A percentile compares a stretch with the other conserved stretches of the same genome.
phyloP scores from a whole-genome alignment of 257 asterid genomes.

The Forsythia viridissima region DNA sequence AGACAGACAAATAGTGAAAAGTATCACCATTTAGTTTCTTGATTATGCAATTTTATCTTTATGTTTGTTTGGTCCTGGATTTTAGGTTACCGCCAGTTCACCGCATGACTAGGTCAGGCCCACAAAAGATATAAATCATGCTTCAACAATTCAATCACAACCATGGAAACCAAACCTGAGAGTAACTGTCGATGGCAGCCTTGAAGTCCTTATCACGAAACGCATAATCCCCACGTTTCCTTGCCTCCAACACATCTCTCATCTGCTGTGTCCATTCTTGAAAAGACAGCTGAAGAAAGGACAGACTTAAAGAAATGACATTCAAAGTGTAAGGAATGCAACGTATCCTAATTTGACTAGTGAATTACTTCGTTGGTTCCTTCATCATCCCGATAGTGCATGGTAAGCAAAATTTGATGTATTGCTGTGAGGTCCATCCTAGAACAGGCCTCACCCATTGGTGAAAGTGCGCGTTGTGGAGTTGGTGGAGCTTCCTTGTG shows the following conservation, averaged over 20 bases:
- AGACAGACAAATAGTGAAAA: background rate
- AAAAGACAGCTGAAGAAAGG: constrained; percentile 42
- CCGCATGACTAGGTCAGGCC: background rate
- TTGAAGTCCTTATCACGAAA: constrained; percentile 85
- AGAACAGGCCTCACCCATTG: constrained; percentile 71
- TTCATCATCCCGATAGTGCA: constrained; percentile 53
- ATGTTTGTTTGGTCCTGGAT: background rate
- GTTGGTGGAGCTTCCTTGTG: constrained; percentile 50
- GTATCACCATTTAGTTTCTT: background rate
- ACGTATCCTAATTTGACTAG: background rate
- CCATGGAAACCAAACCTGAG: constrained; percentile 45
- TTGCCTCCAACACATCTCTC: constrained; percentile 82
- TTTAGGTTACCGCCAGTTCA: background rate
- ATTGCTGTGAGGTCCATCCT: constrained; percentile 84
- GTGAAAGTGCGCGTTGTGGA: constrained; percentile 52
- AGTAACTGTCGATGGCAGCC: constrained; percentile 68
- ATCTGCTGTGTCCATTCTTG: constrained; percentile 82
- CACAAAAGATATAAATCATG: background rate
- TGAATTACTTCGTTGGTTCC: constrained; percentile 49
- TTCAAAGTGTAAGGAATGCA: background rate
- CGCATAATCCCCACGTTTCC: constrained; percentile 80
- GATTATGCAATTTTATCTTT: background rate
- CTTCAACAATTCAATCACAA: background rate
- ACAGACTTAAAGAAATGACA: background rate
- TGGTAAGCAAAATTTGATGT: constrained; percentile 49